Conservation (phyloP, 2,329 filamentous ascomycete genomes). For the Colletotrichum kahawae region DNA sequence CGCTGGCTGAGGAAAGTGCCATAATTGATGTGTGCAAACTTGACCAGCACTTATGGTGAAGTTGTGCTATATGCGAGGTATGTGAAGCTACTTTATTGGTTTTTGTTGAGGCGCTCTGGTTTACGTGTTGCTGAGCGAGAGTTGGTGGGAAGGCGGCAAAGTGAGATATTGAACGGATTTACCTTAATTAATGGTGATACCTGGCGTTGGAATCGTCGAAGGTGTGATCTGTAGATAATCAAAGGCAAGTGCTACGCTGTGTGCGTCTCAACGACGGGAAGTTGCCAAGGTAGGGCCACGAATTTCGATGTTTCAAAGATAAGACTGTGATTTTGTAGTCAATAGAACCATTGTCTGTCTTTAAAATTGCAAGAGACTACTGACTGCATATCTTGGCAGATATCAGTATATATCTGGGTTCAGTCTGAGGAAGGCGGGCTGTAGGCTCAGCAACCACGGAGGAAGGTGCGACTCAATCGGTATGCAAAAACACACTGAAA, state of each 20-base stretch:
- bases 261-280: too few species aligned
- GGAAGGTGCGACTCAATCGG: neutral
- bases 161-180: accelerated
- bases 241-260: neutral
- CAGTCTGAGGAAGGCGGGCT: neutral
- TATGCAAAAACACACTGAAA: neutral
- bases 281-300: neutral
- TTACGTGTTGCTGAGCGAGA: neutral
- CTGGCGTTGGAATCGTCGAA: accelerated
- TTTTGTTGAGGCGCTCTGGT: neutral
- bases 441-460: neutral
- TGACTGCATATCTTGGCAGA: too few species aligned
- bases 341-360: too few species aligned
- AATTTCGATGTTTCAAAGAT: neutral
- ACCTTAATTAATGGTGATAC: neutral
- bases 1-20: neutral
- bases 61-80: neutral
- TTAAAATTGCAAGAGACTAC: too few species aligned
- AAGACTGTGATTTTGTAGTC: neutral
- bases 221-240: neutral
- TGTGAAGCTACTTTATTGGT: neutral
- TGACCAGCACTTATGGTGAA: neutral
- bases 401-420: neutral
- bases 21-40: neutral
- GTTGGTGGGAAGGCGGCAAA: neutral